Base-by-base conservation (phyloP, 257 asterid species). In the Leptodermis oblonga region DNA sequence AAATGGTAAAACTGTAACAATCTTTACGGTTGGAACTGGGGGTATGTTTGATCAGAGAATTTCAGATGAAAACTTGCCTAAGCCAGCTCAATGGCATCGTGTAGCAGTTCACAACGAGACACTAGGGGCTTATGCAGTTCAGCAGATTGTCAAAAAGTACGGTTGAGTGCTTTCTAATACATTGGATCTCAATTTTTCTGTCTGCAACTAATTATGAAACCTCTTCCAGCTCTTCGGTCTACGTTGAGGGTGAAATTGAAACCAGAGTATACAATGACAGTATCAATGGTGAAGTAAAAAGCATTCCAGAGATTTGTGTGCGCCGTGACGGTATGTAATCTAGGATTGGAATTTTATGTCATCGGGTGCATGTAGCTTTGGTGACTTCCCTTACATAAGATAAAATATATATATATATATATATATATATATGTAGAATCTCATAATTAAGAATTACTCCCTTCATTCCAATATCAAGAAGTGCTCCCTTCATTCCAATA, bases 11-110 rank as follows among this genome's bases (percentile, higher is more conserved):
- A 85, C 91, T 67, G 87, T 94, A 49, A 91, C 97, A 71, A 79
- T 86, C 31, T 94, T 94, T 76, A 89, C 95, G 0, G 99, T 91
- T 58, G 99, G 97, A 77, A 91, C 99, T 51, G 97, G 99, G 49
- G 99, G 99, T 61, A 81, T 94, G 96, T 89, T 61, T 53, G 99
- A 94, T 83, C 99, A 94, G 85, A 85, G 97, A 78, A 68, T 78
- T 43, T 26, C 76, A 25, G 91, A 85, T 70, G 70, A 49, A 34
- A 84, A 87, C 81, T 77, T 85, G 79, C 88, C 97, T 20, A 91
- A 80, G 75, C 99, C 97, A 62, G 95, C 84, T 76, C 99, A 94
- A 68, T 94, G 97, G 99, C 99, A 94, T 85, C 94, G 97, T 12
- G 68, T 94, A 69, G 97, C 97, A 14, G 95, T 94, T 69, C 99